Evolutionary conservation across 345 rosid genomes (phyloP).

Genomic region (Citrus sinensis): DNA sequence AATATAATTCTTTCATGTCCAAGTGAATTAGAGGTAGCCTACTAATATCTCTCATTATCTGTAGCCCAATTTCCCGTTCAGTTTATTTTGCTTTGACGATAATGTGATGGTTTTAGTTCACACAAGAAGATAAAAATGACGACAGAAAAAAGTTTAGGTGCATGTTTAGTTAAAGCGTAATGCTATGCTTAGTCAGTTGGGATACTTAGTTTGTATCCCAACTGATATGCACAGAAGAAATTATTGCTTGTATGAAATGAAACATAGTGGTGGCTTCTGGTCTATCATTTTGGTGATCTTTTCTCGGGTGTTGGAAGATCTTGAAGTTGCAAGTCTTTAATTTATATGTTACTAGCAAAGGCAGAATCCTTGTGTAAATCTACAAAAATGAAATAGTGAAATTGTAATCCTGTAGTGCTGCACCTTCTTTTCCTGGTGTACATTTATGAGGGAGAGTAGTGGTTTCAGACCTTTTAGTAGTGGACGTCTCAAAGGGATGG

Average conservation of each 20-base stretch:
- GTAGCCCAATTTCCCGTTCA: not conserved
- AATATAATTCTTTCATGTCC: not conserved
- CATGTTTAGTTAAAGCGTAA: not conserved
- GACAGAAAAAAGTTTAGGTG: not conserved
- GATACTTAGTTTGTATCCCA: too few species aligned
- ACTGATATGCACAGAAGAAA: not conserved
- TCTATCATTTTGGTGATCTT: not conserved
- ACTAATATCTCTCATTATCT: not conserved
- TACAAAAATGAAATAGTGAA: not conserved
- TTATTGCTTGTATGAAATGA: not conserved
- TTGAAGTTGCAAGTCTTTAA: not conserved
- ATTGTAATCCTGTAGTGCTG: not conserved
- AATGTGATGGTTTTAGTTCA: not conserved
- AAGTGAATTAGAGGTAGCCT: not conserved
- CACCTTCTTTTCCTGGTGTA: not conserved
- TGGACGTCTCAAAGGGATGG: not conserved
- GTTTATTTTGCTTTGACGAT: not conserved
- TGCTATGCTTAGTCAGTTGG: too few species aligned
- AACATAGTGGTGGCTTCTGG: not conserved
- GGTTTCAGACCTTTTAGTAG: not conserved
- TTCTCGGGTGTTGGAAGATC: not conserved
- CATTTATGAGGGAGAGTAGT: not conserved
- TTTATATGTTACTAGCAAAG: not conserved
- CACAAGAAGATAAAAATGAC: not conserved
- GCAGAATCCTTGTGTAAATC: not conserved